Conservation (phyloP, 1,284 basidiomycete species). For the Flammula alnicola region DNA sequence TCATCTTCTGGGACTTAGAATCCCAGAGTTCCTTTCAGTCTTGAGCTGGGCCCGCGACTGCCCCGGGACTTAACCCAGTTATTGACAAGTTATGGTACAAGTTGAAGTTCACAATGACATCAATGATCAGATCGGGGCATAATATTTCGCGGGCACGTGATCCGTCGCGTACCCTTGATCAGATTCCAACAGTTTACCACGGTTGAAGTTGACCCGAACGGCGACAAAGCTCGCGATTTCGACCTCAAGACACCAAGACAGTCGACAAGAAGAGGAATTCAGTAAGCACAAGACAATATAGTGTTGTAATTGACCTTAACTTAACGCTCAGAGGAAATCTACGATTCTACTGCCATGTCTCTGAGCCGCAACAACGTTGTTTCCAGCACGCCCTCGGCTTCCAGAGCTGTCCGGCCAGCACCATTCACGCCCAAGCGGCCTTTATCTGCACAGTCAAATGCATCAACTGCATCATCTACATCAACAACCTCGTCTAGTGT, state of each 20-base stretch:
- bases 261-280: constrained; percentile 10
- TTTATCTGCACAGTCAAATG: constrained; percentile 39
- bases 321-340: not conserved
- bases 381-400: constrained; percentile 31
- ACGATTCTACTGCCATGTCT: not conserved
- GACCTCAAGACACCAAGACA: constrained; percentile 14
- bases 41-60: too few relatives aligned
- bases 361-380: constrained; percentile 22
- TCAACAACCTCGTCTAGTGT: constrained; percentile 8
- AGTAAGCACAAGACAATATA: not conserved
- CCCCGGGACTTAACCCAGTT: too few relatives aligned
- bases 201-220: constrained; percentile 28
- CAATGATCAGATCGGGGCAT: too few relatives aligned
- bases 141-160: constrained; percentile 30
- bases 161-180: constrained; percentile 21
- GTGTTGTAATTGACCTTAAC: not conserved
- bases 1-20: too few relatives aligned
- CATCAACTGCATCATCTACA: constrained; percentile 32
- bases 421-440: constrained; percentile 63
- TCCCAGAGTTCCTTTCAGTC: too few relatives aligned
- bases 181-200: constrained; percentile 28
- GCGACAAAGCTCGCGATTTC: constrained; percentile 12
- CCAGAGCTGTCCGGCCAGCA: constrained; percentile 35
- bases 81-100: too few relatives aligned
- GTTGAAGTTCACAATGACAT: too few relatives aligned